Percentiles rank a stretch among this genome's conserved stretches.
Conservation (phyloP, 2,329 filamentous ascomycete species). For the Beauveria asiatica region DNA sequence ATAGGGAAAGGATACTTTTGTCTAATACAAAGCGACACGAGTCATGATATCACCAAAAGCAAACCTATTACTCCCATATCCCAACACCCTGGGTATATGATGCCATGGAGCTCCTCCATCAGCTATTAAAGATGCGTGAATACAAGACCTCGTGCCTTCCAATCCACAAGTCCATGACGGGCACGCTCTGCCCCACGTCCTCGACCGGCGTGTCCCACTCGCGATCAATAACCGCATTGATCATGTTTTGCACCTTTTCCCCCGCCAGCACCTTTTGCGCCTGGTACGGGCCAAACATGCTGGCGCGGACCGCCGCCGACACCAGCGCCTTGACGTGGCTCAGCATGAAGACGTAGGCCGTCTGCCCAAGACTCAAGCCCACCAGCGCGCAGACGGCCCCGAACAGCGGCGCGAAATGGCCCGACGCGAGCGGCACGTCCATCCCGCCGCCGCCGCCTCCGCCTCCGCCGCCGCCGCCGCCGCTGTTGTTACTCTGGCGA, state of each 20-base stretch:
- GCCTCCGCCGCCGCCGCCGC: too few species aligned
- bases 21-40: constrained; percentile 12
- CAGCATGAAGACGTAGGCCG: constrained; percentile 68
- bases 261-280: constrained; percentile 65
- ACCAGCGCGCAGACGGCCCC: constrained; percentile 58
- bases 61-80: background rate
- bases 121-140: constrained; percentile 82
- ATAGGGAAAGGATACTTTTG: constrained; percentile 12
- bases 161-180: constrained; percentile 74
- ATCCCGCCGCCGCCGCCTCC: constrained; percentile 1
- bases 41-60: constrained; percentile 23
- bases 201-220: constrained; percentile 53
- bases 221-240: constrained; percentile 48
- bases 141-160: constrained; percentile 77
- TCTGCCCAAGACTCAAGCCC: constrained; percentile 50
- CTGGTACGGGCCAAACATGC: constrained; percentile 73
- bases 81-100: background rate
- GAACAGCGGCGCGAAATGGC: constrained; percentile 63
- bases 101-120: constrained; percentile 11
- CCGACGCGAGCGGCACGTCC: constrained; percentile 39
- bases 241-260: constrained; percentile 44
- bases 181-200: constrained; percentile 65
- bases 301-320: constrained; percentile 68
- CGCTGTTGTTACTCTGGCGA: constrained; percentile 14
- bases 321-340: constrained; percentile 68